Evolutionary conservation across 1,284 basidiomycete species (phyloP).

Genomic region (Cutaneotrichosporon mucoides): DNA sequence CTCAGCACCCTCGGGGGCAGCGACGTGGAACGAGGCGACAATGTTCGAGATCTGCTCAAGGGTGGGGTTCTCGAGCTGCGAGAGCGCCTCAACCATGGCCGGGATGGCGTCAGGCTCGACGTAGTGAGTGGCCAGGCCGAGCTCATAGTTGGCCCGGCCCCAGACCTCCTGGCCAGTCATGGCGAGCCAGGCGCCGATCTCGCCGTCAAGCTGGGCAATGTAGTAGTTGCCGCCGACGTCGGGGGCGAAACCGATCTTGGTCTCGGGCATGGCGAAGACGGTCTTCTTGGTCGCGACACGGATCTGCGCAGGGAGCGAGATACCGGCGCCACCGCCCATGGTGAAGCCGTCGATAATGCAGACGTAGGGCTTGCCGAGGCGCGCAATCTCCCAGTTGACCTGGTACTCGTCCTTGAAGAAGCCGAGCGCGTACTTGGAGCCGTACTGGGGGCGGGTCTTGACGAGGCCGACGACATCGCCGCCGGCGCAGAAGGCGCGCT

Average conservation of each 20-base stretch:
- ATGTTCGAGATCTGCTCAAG: conserved; percentile 25
- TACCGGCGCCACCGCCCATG: conserved; percentile 94
- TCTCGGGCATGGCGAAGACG: conserved; percentile 94
- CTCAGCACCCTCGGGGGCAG: conserved; percentile 53
- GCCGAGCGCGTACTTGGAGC: conserved; percentile 58
- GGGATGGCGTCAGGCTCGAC: conserved; percentile 71
- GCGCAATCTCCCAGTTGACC: conserved; percentile 78
- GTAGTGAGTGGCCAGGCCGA: conserved; percentile 87
- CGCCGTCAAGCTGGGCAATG: conserved; percentile 83
- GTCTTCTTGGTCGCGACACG: conserved; percentile 93
- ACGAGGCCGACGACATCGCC: conserved; percentile 66
- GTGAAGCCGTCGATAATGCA: conserved; percentile 86
- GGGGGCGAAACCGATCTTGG: conserved; percentile 65
- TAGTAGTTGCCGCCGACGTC: conserved; percentile 85
- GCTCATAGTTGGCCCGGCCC: conserved; percentile 78
- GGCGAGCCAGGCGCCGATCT: conserved; percentile 89
- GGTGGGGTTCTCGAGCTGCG: conserved; percentile 38
- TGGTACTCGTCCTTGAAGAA: conserved; percentile 96
- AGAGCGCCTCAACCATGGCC: conserved; percentile 54
- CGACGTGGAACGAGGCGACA: conserved; percentile 25
- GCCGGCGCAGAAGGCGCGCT: conserved; percentile 87
- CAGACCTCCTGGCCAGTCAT: conserved; percentile 71
- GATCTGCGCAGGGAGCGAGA: conserved; percentile 82
- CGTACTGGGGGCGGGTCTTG: conserved; percentile 24
- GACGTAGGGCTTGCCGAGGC: conserved; percentile 79